Evolutionary conservation across 805 yeast genomes (phyloP), one percentile per base, ranked within the genome.

Genomic region (Starmerella bombicola): DNA sequence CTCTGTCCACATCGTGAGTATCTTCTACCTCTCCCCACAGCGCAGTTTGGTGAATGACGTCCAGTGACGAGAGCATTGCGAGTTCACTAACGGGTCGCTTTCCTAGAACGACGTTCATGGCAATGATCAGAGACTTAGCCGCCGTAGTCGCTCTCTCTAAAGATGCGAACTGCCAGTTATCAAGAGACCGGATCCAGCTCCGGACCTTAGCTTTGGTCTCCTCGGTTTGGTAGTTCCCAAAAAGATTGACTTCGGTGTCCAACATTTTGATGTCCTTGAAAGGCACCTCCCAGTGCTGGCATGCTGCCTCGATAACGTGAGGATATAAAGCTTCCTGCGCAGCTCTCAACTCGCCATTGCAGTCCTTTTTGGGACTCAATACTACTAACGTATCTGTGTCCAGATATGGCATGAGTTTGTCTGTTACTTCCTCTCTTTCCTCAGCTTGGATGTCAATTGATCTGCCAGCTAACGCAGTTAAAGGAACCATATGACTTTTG

Each of bases 11-110:
- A 59, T 91, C 98, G 57, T 91, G 98, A 2, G 97, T 84, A 56
- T 91, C 98, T 63, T 91, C 97, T 19, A 88, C 97, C 61, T 88
- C 96, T 24, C 98, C 98, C 98, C 98, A 91, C 55, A 77, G 71
- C 18, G 74, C 76, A 26, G 93, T 81, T 62, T 91, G 99, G 61
- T 73, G 73, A 25, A 78, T 75, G 12, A 78, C 77, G 56, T 91
- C 99, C 53, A 91, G 66, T 42, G 80, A 77, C 8, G 85, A 85
- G 43, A 80, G 71, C 53, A 74, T 74, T 1, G 86, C 79, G 30
- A 88, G 69, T 46, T 83, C 81, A 40, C 79, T 85, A 15, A 81
- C 62, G 38, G 70, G 59, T 22, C 64, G 48, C 8, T 57, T 51
- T 33, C 54, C 50, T 7, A 56, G 68, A 38, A 85, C 62, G 28